Conservation (phyloP, 169 alveolate genomes). For the Plasmodium gonderi region DNA sequence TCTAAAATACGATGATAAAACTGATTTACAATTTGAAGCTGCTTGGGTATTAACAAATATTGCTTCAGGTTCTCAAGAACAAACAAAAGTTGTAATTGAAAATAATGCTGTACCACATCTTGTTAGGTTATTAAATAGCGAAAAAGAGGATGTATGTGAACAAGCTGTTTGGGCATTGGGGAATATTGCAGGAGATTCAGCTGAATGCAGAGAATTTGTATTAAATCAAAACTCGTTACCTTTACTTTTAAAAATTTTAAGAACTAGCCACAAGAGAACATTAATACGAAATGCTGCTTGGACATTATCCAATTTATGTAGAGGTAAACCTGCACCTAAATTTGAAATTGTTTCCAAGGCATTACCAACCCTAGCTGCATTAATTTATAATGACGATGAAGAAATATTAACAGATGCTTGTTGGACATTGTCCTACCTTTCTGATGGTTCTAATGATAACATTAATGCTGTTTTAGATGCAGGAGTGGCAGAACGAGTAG, state of each 20-base stretch:
- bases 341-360: conserved; percentile 89
- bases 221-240: conserved; percentile 90
- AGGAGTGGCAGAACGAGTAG: conserved; percentile 93
- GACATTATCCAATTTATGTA: conserved; percentile 95
- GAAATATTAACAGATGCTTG: conserved; percentile 93
- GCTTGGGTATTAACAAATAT: conserved; percentile 97
- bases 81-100: conserved; percentile 92
- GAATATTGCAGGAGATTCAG: conserved; percentile 98
- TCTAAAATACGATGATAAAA: conserved; percentile 88
- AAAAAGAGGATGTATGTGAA: conserved; percentile 95
- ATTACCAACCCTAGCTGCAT: conserved; percentile 90
- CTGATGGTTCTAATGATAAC: conserved; percentile 95
- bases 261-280: conserved; percentile 89
- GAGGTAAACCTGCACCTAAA: conserved; percentile 95
- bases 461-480: conserved; percentile 91
- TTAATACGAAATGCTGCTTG: conserved; percentile 96
- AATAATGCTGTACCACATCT: conserved; percentile 89
- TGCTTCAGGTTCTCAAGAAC: conserved; percentile 96
- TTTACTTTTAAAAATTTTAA: conserved; percentile 86
- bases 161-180: conserved; percentile 99
- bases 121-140: conserved; percentile 89
- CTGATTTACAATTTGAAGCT: conserved; percentile 97
- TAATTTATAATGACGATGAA: conserved; percentile 88
- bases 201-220: conserved; percentile 93
- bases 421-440: conserved; percentile 95